Evolutionary conservation across 1,284 basidiomycete genomes (phyloP), one percentile per base, ranked within the genome.

Genomic region (Chalciporus sp.): DNA sequence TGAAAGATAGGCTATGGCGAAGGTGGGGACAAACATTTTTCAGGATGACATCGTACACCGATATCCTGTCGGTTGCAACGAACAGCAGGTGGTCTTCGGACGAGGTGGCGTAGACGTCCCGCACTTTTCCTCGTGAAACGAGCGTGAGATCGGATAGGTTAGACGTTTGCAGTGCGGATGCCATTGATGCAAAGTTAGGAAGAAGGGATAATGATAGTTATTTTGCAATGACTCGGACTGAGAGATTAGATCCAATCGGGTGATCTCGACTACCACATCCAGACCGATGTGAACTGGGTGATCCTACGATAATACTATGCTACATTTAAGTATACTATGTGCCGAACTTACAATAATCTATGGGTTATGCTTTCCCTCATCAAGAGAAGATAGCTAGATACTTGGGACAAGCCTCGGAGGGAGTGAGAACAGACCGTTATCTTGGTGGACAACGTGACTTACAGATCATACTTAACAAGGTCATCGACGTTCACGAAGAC

Each of bases 31-130:
- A 67, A 66, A 96, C 94, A 72, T 95, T 94, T 70, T 86, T 85
- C 66, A 98, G 82, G 68, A 97, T 89, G 58, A 98, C 91, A 79
- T 99, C 96, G 75, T 94, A 99, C 0, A 96, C 95, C 19, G 93
- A 96, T 69, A 98, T 97, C 58, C 97, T 82, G 75, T 99, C 97
- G 14, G 93, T 92, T 7, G 96, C 95, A 51, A 99, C 90, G 72
- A 99, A 98, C 53, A 99, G 82, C 27, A 98, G 81, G 61, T 85
- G 81, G 53, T 88, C 74, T 58, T 81, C 74, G 59, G 84, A 76
- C 59, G 91, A 83, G 11, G 82, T 86, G 44, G 80, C 74, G 72
- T 97, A 98, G 64, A 97, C 88, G 73, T 98, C 94, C 56, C 95
- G 85, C 29, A 98, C 95, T 80, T 98, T 98, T 55, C 95, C 95